Evolutionary conservation across 495 filamentous ascomycete species (phyloP).

Genomic region (Hypoxylon rickii): DNA sequence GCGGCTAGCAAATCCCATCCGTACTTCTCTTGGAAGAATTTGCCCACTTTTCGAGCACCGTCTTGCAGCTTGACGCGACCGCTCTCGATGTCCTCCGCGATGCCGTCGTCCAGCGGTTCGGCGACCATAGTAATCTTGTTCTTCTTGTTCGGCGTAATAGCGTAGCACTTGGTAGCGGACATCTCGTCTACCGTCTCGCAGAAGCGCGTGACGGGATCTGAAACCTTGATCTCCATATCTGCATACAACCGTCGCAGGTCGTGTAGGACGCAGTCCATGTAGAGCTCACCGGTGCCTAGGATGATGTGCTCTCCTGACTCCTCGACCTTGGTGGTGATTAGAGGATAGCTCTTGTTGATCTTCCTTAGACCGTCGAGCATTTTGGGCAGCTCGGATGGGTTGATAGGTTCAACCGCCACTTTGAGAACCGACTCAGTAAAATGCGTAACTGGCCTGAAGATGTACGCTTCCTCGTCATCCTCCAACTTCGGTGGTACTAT

Average conservation of each 20-base stretch:
- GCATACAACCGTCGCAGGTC: conserved; percentile 91
- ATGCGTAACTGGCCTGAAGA: conserved; percentile 90
- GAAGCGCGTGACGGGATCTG: conserved; percentile 95
- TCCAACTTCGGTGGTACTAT: conserved; percentile 80
- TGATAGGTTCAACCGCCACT: conserved; percentile 96
- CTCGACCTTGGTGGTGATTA: conserved; percentile 95
- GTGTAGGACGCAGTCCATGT: conserved; percentile 98
- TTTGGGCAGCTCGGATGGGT: conserved; percentile 97
- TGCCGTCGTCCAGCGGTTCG: conserved; percentile 90
- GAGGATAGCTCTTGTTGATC: conserved; percentile 95
- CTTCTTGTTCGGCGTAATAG: conserved; percentile 96
- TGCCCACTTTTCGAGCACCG: conserved; percentile 88
- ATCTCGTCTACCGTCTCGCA: conserved; percentile 98
- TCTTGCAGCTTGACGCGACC: conserved; percentile 90
- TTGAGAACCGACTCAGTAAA: conserved; percentile 98
- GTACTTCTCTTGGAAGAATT: conserved; percentile 97
- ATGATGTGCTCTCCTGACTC: conserved; percentile 98
- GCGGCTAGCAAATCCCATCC: conserved; percentile 95
- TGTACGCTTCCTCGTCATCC: conserved; percentile 87
- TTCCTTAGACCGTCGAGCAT: conserved; percentile 97
- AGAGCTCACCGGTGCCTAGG: conserved; percentile 92
- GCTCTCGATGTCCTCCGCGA: conserved; percentile 93
- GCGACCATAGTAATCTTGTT: conserved; percentile 99
- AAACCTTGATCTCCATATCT: conserved; percentile 99
- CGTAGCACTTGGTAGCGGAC: conserved; percentile 96